Base-by-base conservation (phyloP, 129 eudicot species). In the Flaveria ramosissima region DNA sequence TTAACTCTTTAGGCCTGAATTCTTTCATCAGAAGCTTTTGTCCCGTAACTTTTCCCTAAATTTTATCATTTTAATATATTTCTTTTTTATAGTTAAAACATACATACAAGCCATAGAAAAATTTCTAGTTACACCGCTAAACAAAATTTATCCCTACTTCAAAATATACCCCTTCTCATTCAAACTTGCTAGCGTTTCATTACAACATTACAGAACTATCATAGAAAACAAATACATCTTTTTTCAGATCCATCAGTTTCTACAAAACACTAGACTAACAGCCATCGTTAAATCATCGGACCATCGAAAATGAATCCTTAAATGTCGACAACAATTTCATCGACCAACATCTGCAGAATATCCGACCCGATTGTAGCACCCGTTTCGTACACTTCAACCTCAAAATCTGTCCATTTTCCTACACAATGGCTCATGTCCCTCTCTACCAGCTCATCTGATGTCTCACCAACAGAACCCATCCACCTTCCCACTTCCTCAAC, bases 401-500 rank as follows among this genome's bases (percentile, higher is more conserved):
- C 91, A 57, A 86, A 89, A 78, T 85, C 85, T 1, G 84, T 86
- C 92, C 97, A 95, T 74, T 86, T 87, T 6, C 84, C 85, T 67
- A 87, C 70, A 14, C 78, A 81, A 84, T 50, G 67, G 36, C 92
- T 91, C 99, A 91, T 89, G 13, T 91, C 97, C 71, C 70, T 65
- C 14, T 91, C 93, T 11, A 87, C 75, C 42, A 87, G 26, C 83
- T 91, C 92, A 53, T 95, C 97, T 10, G 84, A 23, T 13, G 77
- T 46, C 82, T 70, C 67, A 77, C 92, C 89, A 59, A 84, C 84
- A 50, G 85, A 66, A 75, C 86, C 82, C 27, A 69, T 76, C 97
- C 96, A 91, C 74, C 84, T 85, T 74, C 82, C 85, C 21, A 95
- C 91, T 27, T 87, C 95, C 82, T 85, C 94, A 1, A 83, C 84